Conservation (phyloP, 2,329 filamentous ascomycete genomes). For the Fusarium sterilihyphosum region DNA sequence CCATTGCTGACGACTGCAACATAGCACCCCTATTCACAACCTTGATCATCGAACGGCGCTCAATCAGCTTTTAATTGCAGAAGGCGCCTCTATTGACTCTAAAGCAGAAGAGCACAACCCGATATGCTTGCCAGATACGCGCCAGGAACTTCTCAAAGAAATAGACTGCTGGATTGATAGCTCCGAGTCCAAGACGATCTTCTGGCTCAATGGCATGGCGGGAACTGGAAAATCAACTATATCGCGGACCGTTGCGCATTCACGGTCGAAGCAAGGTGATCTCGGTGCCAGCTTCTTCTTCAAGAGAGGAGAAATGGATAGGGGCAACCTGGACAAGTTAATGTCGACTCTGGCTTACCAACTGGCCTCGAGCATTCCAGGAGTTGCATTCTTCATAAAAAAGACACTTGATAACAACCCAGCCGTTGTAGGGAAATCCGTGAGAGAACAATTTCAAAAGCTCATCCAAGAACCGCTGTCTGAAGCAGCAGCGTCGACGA, state of each 20-base stretch:
- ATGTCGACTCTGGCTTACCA: slow-evolving; percentile 53
- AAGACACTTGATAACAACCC: neutral
- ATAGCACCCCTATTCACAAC: too few species aligned
- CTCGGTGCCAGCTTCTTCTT: slow-evolving; percentile 35
- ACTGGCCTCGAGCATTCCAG: slow-evolving; percentile 30
- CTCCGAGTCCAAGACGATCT: too few species aligned
- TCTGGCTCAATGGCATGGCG: slow-evolving; percentile 41
- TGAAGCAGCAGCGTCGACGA: neutral
- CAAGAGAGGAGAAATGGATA: slow-evolving; percentile 46
- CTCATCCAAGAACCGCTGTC: neutral
- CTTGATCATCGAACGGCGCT: too few species aligned
- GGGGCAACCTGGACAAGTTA: slow-evolving; percentile 47
- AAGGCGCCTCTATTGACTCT: too few species aligned
- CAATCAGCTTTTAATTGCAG: too few species aligned
- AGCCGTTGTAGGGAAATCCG: neutral
- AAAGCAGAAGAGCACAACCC: too few species aligned
- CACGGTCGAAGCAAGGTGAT: neutral
- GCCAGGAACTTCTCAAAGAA: too few species aligned
- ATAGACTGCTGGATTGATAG: too few species aligned
- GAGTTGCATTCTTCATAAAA: slow-evolving; percentile 41
- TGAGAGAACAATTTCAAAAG: neutral
- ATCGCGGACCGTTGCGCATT: slow-evolving; percentile 51
- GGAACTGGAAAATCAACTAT: slow-evolving; percentile 54
- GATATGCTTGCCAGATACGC: too few species aligned
- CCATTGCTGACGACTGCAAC: too few species aligned